Evolutionary conservation across 345 rosid species (phyloP).

Genomic region (Sisymbrium altissimum): DNA sequence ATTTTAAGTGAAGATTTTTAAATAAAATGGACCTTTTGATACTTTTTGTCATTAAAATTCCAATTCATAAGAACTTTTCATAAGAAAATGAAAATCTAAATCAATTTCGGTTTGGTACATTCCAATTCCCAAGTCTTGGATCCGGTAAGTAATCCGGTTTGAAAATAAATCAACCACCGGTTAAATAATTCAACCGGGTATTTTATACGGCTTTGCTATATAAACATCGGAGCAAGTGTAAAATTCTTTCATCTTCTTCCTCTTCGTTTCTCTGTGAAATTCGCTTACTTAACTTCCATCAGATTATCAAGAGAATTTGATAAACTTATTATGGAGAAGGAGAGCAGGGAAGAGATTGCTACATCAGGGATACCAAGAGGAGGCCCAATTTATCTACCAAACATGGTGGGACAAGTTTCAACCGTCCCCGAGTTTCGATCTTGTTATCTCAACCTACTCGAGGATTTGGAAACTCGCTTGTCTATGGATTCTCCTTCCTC

Average conservation of each 20-base stretch:
- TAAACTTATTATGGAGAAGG: background rate
- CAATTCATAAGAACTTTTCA: too few species aligned
- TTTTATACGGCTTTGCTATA: too few species aligned
- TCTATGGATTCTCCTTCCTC: slow-evolving; percentile 19
- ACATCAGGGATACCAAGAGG: slow-evolving; percentile 34
- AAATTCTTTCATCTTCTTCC: background rate
- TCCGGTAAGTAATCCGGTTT: background rate
- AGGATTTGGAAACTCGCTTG: slow-evolving; percentile 31
- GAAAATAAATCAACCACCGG: background rate
- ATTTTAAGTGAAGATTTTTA: too few species aligned
- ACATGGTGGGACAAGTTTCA: slow-evolving; percentile 27
- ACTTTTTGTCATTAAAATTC: too few species aligned
- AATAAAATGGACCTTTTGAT: too few species aligned
- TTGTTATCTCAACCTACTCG: slow-evolving; percentile 24
- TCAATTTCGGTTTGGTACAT: too few species aligned
- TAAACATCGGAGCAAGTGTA: too few species aligned
- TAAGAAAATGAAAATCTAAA: too few species aligned
- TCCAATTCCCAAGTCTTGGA: too few species aligned
- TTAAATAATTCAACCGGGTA: background rate
- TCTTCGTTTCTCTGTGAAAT: background rate
- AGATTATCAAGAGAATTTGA: too few species aligned
- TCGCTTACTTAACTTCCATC: background rate
- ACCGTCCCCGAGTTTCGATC: slow-evolving; percentile 20
- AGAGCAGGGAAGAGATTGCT: background rate
- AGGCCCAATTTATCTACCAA: slow-evolving; percentile 32